Evolutionary conservation across 192 early-diverging fungal genomes (phyloP), one percentile per base, ranked within the genome.

Genomic region (Backusella luteola): DNA sequence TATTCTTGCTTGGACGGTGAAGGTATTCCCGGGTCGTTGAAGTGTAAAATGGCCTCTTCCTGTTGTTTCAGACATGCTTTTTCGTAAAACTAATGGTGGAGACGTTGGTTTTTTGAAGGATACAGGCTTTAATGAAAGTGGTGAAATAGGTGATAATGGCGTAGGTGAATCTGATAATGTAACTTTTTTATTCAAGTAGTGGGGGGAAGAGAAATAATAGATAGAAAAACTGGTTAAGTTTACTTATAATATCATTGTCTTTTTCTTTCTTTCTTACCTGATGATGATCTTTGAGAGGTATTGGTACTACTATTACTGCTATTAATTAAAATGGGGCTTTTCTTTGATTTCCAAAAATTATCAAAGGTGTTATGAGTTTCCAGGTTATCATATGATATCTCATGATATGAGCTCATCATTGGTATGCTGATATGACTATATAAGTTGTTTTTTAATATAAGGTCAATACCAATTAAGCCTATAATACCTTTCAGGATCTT

Each of bases 21-120:
- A 63, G 0, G 56, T 63, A 12, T 23, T 63, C 4, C 56, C 56
- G 0, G 56, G 56, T 14, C 56, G 12, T 26, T 63, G 56, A 63
- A 63, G 56, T 14, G 56, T 63, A 63, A 63, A 63, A 29, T 26
- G 12, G 1, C 23, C 23, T 8, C 19, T 21, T 56, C 11, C 26
- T 63, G 56, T 63, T 63, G 56, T 63, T 63, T 63, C 56, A 63
- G 56, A 63, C 56, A 63, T 63, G 29, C 56, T 63, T 26, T 63
- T 63, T 14, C 26, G 56, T 63, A 29, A 63, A 29, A 29, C 8
- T 63, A 26, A 14, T 14, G 56, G 56, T 12, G 26, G 56, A 0
- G 56, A 63, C 3, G 23, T 14, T 63, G 23, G 21, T 9, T 29
- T 63, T 63, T 63, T 63, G 9, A 63, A 23, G 9, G 56, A 29